Percentiles rank a stretch among this genome's conserved stretches.
Evolutionary conservation across 179 eudicot species (phyloP).

Genomic region (Amaranthus tricolor): DNA sequence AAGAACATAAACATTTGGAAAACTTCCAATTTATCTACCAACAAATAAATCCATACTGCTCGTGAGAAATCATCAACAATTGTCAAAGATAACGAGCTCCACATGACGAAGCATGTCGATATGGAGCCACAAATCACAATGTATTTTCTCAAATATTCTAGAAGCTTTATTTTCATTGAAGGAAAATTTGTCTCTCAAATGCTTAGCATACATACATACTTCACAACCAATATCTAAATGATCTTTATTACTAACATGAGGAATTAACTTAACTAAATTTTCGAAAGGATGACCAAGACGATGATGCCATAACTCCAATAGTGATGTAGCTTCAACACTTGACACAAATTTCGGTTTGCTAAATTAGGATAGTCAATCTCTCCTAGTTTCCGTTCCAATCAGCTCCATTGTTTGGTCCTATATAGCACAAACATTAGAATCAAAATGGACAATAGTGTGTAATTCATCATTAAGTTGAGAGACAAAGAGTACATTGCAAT

Average conservation of each 20-base stretch:
- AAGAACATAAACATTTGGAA: not conserved
- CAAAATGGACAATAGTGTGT: not conserved
- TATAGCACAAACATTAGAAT: not conserved
- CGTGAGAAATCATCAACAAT: too few species aligned
- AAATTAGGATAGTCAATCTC: not conserved
- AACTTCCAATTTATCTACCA: constrained; percentile 3
- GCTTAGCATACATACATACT: not conserved
- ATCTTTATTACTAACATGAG: not conserved
- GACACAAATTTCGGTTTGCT: too few species aligned
- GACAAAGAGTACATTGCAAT: not conserved
- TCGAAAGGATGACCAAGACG: constrained; percentile 2
- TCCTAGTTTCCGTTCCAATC: not conserved
- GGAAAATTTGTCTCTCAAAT: not conserved
- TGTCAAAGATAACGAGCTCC: not conserved
- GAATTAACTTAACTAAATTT: not conserved
- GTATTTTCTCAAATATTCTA: not conserved
- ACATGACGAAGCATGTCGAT: too few species aligned
- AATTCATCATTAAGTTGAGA: not conserved
- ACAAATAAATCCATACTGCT: not conserved
- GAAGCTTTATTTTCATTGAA: not conserved
- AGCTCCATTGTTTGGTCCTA: not conserved
- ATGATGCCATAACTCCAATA: not conserved
- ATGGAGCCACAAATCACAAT: constrained; percentile 7
- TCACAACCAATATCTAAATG: not conserved
- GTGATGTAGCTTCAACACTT: not conserved